Evolutionary conservation across 129 eudicot species (phyloP).

Genomic region (Tagetes erecta): DNA sequence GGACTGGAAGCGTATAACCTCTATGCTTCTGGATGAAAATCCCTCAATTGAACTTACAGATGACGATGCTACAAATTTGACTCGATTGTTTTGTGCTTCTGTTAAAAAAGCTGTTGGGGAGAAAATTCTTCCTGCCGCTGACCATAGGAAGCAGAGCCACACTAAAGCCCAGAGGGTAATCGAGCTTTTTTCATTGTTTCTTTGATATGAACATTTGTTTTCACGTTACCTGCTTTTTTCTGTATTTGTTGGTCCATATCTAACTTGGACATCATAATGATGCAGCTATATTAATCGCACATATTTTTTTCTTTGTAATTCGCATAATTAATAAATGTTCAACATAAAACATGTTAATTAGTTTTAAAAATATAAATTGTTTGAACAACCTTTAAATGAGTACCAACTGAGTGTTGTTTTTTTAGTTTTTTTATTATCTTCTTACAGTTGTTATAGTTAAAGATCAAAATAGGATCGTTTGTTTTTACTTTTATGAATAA

Average conservation of each 20-base stretch:
- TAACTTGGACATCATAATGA: background rate
- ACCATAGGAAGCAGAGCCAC: slow-evolving; percentile 60
- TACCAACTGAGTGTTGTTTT: background rate
- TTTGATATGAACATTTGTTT: slow-evolving; percentile 20
- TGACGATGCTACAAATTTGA: slow-evolving; percentile 83
- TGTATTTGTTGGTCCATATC: background rate
- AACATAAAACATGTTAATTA: background rate
- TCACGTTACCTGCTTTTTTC: slow-evolving; percentile 7
- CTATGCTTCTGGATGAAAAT: slow-evolving; percentile 81
- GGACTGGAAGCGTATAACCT: slow-evolving; percentile 92
- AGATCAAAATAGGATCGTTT: background rate
- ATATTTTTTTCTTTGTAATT: background rate
- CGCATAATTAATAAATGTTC: background rate
- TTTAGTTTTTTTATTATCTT: background rate
- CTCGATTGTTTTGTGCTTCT: slow-evolving; percentile 74
- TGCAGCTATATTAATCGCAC: background rate
- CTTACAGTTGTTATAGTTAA: background rate
- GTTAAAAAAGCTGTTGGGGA: slow-evolving; percentile 93
- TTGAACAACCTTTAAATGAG: background rate
- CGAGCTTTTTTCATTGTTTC: background rate
- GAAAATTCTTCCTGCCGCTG: slow-evolving; percentile 87
- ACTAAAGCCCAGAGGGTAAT: slow-evolving; percentile 85
- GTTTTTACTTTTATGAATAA: background rate
- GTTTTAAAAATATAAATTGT: background rate
- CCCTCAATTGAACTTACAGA: slow-evolving; percentile 85